A percentile compares a stretch with the other conserved stretches of the same genome.
These are phyloP conservation scores for Erigeron philadelphicus DNA, from an alignment of 140 eudicot species.

Conservation along the genomic window DNA sequence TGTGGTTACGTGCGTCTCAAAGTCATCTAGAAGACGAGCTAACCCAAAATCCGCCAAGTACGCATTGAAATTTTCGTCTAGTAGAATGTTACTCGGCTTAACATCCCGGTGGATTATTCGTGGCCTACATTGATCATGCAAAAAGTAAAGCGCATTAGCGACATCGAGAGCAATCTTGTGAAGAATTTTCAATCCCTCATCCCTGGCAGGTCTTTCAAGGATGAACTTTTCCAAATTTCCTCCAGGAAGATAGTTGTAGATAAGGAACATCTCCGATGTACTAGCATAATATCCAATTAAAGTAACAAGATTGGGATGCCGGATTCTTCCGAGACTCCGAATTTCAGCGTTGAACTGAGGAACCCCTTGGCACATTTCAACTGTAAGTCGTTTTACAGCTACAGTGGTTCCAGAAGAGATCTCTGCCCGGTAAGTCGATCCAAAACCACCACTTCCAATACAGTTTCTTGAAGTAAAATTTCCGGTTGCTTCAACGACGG, in stretches of 20 bases:
- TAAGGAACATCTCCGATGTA: slow-evolving; percentile 63
- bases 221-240: slow-evolving; percentile 69
- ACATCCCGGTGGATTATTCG: slow-evolving; percentile 69
- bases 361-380: slow-evolving; percentile 64
- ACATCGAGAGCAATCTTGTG: slow-evolving; percentile 68
- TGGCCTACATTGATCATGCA: slow-evolving; percentile 63
- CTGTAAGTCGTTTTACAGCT: slow-evolving; percentile 66
- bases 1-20: slow-evolving; percentile 60
- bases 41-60: slow-evolving; percentile 76
- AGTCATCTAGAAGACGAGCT: slow-evolving; percentile 43
- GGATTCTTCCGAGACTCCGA: slow-evolving; percentile 51
- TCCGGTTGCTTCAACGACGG: slow-evolving; percentile 57
- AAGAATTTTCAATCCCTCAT: slow-evolving; percentile 37
- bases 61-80: slow-evolving; percentile 64
- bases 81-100: slow-evolving; percentile 71
- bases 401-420: slow-evolving; percentile 48
- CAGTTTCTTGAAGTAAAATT: slow-evolving; percentile 52
- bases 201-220: slow-evolving; percentile 35
- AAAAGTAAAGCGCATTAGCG: slow-evolving; percentile 55
- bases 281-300: slow-evolving; percentile 61
- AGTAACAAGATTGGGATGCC: slow-evolving; percentile 67
- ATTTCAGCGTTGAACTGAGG: slow-evolving; percentile 75
- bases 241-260: slow-evolving; percentile 73
- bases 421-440: slow-evolving; percentile 67
- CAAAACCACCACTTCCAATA: slow-evolving; percentile 78